Base-by-base conservation (phyloP, 495 filamentous ascomycete genomes). In the Platismatia glauca region DNA sequence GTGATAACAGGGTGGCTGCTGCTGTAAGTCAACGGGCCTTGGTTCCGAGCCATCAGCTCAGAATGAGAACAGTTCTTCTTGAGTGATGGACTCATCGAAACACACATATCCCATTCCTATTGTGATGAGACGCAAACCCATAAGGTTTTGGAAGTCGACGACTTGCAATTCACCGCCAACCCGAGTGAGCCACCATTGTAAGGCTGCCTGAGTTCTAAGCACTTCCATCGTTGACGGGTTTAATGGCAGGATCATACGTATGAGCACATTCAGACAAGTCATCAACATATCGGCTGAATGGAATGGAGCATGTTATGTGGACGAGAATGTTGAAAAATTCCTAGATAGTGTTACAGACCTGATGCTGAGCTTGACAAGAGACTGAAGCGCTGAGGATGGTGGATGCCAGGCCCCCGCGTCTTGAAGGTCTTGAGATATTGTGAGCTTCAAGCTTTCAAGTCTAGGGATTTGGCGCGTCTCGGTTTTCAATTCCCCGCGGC, bases 161-260 rank as follows among this genome's bases (percentile, higher is more conserved):
- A 55, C 24, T n/a, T 61, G 48, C 59, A 29, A 5, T 61, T 61
- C 0, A 61, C 46, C 15, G 59, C 59, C 13, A 61, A 43, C 33
- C 48, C 48, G 5, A 48, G 41, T 55, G 59, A 48, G n/a, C 48
- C 48, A 5, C 59, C 59, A 61, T 18, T 61, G 59, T 61, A 61
- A 50, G 44, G 33, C 20, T 34, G 11, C 18, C 27, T 8, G 35
- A 41, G 0, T 27, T 31, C 24, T 12, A 16, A 38, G 15, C 24
- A 55, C 16, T 29, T 24, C 24, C n/a, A 12, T 39, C 16, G 3
- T 55, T 41, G 48, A 55, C 59, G 29, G 11, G 33, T 43, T 7
- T 22, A 4, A 29, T 24, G 22, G 9, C 31, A 61, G 59, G 22
- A 55, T 61, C 33, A 55, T 61, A 31, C 59, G 46, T 11, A 53